Percentiles rank a stretch among this genome's conserved stretches.
Evolutionary conservation across 208 protist species (phyloP).

Genomic region (Jaenimonas drosophilae): DNA sequence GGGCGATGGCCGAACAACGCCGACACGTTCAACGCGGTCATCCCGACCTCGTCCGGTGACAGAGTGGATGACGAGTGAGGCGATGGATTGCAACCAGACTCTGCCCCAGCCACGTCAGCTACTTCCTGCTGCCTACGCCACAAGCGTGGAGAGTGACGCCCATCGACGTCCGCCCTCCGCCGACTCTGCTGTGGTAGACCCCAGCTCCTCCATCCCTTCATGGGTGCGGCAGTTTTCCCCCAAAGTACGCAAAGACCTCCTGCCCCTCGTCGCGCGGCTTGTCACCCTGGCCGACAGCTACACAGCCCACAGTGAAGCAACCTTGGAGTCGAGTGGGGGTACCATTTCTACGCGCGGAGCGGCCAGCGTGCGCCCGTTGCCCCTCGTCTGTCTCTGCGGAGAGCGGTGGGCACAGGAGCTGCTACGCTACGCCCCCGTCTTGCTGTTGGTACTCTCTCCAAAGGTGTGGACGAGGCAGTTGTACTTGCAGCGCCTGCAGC

Average conservation of each 20-base stretch:
- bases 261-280: slow-evolving; percentile 43
- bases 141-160: no score
- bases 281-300: slow-evolving; percentile 66
- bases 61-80: no score
- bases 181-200: no score
- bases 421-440: slow-evolving; percentile 9
- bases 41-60: no score
- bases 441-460: slow-evolving; percentile 24
- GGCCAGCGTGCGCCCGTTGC: slow-evolving; percentile 14
- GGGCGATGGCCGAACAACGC: no score
- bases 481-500: background rate
- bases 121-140: no score
- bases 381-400: slow-evolving; percentile 32
- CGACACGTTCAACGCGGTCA: no score
- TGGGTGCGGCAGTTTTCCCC: slow-evolving; percentile 36
- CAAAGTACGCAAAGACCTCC: slow-evolving; percentile 24
- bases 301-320: slow-evolving; percentile 60
- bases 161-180: no score
- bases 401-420: slow-evolving; percentile 21
- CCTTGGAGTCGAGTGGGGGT: slow-evolving; percentile 17
- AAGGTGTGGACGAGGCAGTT: slow-evolving; percentile 9
- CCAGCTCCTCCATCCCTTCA: slow-evolving; percentile 9
- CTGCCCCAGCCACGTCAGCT: no score
- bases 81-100: no score
- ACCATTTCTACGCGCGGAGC: slow-evolving; percentile 37